These are phyloP conservation scores for Suhomyces yuchorum DNA, from an alignment of 1,139 yeast genomes.

Conservation along the genomic window DNA sequence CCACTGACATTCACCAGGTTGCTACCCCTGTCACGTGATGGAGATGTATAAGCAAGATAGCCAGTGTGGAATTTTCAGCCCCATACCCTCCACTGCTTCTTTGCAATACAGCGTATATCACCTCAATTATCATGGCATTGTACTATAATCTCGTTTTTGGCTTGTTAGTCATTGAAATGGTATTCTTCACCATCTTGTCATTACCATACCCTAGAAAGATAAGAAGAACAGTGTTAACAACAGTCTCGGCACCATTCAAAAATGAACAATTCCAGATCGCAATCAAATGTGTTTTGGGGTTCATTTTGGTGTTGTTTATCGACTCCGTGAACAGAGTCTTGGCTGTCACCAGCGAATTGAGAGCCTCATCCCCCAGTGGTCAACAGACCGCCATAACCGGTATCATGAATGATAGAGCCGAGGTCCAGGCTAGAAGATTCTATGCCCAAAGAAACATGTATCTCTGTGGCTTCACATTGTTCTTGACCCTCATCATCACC, in stretches of 20 bases:
- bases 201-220: slow-evolving; percentile 80
- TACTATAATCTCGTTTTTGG: slow-evolving; percentile 76
- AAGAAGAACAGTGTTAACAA: slow-evolving; percentile 66
- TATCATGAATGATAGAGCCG: slow-evolving; percentile 62
- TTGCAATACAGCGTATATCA: not conserved
- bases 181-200: slow-evolving; percentile 76
- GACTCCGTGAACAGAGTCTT: slow-evolving; percentile 88
- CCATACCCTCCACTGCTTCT: not conserved
- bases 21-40: slow-evolving; percentile 1
- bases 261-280: slow-evolving; percentile 75
- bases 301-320: slow-evolving; percentile 78
- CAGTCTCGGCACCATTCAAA: slow-evolving; percentile 69
- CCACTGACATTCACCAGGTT: not conserved
- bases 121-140: slow-evolving; percentile 58
- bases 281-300: slow-evolving; percentile 79
- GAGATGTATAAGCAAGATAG: not conserved
- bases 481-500: slow-evolving; percentile 79
- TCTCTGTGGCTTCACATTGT: slow-evolving; percentile 92
- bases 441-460: slow-evolving; percentile 97
- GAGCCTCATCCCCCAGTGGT: slow-evolving; percentile 25
- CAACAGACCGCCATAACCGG: slow-evolving; percentile 22
- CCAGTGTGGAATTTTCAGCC: not conserved
- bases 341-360: slow-evolving; percentile 67
- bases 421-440: slow-evolving; percentile 85
- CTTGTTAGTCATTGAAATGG: slow-evolving; percentile 76